A percentile compares a stretch with the other conserved stretches of the same genome.
Evolutionary conservation across 768 basidiomycete genomes (phyloP).

Genomic region (Collybia sp.): DNA sequence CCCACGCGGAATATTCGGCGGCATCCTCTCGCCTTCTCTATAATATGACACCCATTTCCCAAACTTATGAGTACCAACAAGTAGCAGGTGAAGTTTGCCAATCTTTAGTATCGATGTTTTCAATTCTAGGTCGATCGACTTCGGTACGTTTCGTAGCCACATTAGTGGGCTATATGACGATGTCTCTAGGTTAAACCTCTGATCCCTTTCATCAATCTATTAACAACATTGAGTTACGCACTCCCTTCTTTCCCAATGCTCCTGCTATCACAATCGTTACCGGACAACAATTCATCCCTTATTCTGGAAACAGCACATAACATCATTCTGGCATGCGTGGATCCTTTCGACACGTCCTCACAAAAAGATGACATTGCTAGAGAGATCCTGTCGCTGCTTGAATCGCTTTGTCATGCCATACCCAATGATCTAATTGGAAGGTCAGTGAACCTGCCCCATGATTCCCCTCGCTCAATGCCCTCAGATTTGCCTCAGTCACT

Average conservation of each 20-base stretch:
- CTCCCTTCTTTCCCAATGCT: slow-evolving; percentile 42
- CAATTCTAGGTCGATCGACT: slow-evolving; percentile 27
- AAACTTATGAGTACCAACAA: too few relatives aligned
- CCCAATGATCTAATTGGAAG: slow-evolving; percentile 35
- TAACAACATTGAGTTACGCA: slow-evolving; percentile 39
- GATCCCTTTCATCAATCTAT: slow-evolving; percentile 47
- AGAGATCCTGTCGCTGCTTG: slow-evolving; percentile 44
- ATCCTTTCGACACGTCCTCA: slow-evolving; percentile 22
- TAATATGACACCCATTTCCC: slow-evolving; percentile 23
- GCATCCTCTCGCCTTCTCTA: slow-evolving; percentile 37
- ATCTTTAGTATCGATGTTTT: slow-evolving; percentile 35
- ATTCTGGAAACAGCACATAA: slow-evolving; percentile 36
- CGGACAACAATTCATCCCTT: slow-evolving; percentile 17
- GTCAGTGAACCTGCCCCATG: slow-evolving; percentile 18
- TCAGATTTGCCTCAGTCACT: slow-evolving; percentile 25
- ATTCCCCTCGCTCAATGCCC: not conserved
- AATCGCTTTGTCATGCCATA: slow-evolving; percentile 46
- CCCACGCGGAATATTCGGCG: slow-evolving; percentile 30
- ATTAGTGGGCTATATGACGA: too few relatives aligned
- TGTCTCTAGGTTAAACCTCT: slow-evolving; percentile 37
- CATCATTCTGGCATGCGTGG: slow-evolving; percentile 36
- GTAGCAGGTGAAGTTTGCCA: slow-evolving; percentile 18
- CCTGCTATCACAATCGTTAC: slow-evolving; percentile 24
- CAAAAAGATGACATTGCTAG: slow-evolving; percentile 28
- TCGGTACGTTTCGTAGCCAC: slow-evolving; percentile 30